Evolutionary conservation across 208 protist genomes (phyloP).

Genomic region (Acanthamoeba lenticulata): DNA sequence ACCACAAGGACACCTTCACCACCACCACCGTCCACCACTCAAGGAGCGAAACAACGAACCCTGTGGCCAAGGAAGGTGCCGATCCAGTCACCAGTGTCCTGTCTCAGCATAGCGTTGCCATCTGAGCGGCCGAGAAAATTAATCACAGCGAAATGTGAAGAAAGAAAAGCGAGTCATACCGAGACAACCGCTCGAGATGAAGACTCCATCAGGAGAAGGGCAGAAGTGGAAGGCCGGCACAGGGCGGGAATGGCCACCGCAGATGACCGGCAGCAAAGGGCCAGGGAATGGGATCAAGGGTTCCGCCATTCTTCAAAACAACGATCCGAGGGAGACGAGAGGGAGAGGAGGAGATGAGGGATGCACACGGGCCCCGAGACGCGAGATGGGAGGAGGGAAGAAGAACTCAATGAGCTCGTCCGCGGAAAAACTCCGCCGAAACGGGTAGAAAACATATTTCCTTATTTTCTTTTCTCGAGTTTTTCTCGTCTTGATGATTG

Average conservation of each 20-base stretch:
- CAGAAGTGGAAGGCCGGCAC: conserved; percentile 68
- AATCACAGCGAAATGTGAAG: neutral
- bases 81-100: conserved; percentile 95
- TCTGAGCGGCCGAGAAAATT: conserved; percentile 72
- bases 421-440: too few species aligned
- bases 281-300: neutral
- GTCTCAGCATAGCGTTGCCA: conserved; percentile 92
- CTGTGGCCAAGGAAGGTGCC: conserved; percentile 95
- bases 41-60: conserved; percentile 56
- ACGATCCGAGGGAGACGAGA: too few species aligned
- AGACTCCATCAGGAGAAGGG: conserved; percentile 61
- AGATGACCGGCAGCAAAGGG: conserved; percentile 71
- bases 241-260: conserved; percentile 77
- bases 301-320: neutral
- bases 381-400: too few species aligned
- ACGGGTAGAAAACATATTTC: too few species aligned
- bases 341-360: too few species aligned
- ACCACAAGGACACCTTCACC: neutral
- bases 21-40: neutral
- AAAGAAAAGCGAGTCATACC: conserved; percentile 29
- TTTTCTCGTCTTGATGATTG: too few species aligned
- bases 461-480: too few species aligned
- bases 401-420: too few species aligned
- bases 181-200: conserved; percentile 74
- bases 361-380: too few species aligned